These are phyloP conservation scores for Corymbia maculata DNA, from an alignment of 345 rosid species.

Conservation along the genomic window DNA sequence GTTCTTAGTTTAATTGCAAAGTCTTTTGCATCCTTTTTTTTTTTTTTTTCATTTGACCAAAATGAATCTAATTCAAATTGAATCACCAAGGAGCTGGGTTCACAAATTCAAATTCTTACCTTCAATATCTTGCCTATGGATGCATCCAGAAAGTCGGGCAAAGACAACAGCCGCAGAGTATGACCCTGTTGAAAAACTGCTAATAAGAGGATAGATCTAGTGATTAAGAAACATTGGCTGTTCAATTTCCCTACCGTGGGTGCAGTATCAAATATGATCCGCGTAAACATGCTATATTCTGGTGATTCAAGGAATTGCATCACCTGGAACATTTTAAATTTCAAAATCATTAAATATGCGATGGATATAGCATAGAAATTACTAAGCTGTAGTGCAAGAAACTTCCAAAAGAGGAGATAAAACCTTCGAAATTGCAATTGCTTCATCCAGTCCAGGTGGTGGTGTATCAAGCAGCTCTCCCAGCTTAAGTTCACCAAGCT, in stretches of 20 bases:
- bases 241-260: conserved; percentile 64
- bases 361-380: neutral
- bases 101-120: conserved; percentile 20
- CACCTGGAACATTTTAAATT: conserved; percentile 40
- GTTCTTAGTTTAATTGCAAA: neutral
- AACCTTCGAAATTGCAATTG: conserved; percentile 95
- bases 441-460: conserved; percentile 99
- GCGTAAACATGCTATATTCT: conserved; percentile 83
- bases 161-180: conserved; percentile 76
- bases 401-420: conserved; percentile 1
- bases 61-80: neutral
- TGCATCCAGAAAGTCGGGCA: conserved; percentile 94
- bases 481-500: conserved; percentile 88
- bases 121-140: conserved; percentile 96
- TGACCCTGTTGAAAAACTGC: conserved; percentile 53
- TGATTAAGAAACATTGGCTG: neutral
- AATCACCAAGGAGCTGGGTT: neutral
- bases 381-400: neutral
- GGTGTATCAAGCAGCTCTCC: conserved; percentile 95
- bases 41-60: neutral
- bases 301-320: conserved; percentile 93
- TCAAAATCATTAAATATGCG: neutral
- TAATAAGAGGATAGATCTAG: neutral
- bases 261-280: conserved; percentile 95
- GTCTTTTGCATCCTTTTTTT: neutral